A percentile compares a stretch with the other conserved stretches of the same genome.
phyloP scores from a whole-genome alignment of 2,329 filamentous ascomycete species.

The Pseudocercospora ulei region DNA sequence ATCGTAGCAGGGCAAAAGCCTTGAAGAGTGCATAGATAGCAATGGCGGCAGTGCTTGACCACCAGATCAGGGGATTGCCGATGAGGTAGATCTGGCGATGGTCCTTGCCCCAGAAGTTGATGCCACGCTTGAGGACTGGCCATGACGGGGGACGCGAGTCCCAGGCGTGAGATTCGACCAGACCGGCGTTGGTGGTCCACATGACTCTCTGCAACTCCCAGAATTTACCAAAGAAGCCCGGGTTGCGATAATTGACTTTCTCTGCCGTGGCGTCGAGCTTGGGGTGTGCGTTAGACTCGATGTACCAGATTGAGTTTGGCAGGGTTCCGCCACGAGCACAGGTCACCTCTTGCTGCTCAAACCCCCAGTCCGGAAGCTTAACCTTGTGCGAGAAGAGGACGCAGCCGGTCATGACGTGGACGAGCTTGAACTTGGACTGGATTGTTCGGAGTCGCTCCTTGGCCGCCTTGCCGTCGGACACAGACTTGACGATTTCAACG shows the following conservation, averaged over 20 bases:
- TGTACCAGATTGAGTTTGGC: constrained; percentile 94
- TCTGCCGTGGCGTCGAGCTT: constrained; percentile 64
- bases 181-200: constrained; percentile 96
- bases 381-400: constrained; percentile 97
- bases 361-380: constrained; percentile 96
- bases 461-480: constrained; percentile 67
- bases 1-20: constrained; percentile 73
- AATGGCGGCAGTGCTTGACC: constrained; percentile 70
- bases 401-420: constrained; percentile 95
- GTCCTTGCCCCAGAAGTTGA: constrained; percentile 98
- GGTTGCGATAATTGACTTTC: constrained; percentile 90
- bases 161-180: constrained; percentile 95
- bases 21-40: constrained; percentile 74
- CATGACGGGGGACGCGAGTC: constrained; percentile 89
- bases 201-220: constrained; percentile 95
- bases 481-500: constrained; percentile 82
- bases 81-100: constrained; percentile 93
- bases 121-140: constrained; percentile 84
- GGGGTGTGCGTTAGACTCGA: constrained; percentile 83
- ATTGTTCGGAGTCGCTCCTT: constrained; percentile 86
- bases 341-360: constrained; percentile 97
- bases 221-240: constrained; percentile 95
- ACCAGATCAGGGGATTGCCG: constrained; percentile 93
- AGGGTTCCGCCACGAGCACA: constrained; percentile 84
- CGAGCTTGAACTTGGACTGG: constrained; percentile 88